Base-by-base conservation (phyloP, 768 basidiomycete genomes). In the Tylopilus subfusipes region DNA sequence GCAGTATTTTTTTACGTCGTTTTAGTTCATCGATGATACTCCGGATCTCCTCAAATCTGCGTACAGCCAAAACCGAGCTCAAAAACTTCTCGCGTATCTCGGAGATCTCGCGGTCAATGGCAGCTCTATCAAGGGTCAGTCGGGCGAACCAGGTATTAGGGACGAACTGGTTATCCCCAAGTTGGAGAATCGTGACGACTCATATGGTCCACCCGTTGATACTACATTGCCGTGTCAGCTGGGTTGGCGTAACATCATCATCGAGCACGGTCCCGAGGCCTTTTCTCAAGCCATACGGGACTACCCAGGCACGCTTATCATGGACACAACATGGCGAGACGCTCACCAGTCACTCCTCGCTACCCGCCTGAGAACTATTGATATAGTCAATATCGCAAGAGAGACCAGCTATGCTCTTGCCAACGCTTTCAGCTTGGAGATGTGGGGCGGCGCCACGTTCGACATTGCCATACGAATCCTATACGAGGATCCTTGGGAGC, bases 241-340 rank as follows among this genome's bases (percentile, higher is more conserved):
- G 24, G 97, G 97, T 53, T 99, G 97, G 97, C 86, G 97, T 57
- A 97, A 96, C 75, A 97, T 99, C 72, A 97, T 99, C 70, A 89
- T 97, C 61, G 93, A 98, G 72, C 81, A 97, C 56, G 97, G 97
- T 22, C 97, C 97, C 12, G 97, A 94, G 72, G 97, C 91, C 2
- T 99, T 99, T 68, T 97, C 97, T 48, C 97, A 94, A 75, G 97
- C 97, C 38, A 93, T 98, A 52, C 88, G 97, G 63, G 89, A 87
- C 58, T 98, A 99, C 74, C 91, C 92, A 49, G 97, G 97, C 52
- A 86, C 84, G 52, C 81, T 98, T 57, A 95, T 97, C 73, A 93
- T 94, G 93, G 92, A 99, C 74, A 98, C 96, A 27, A 98, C 96
- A 2, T 98, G 97, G 96, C 90, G 97, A 71, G 97, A 99, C 67